Evolutionary conservation across 2,329 filamentous ascomycete species (phyloP).

Genomic region (Colletotrichum lentis): DNA sequence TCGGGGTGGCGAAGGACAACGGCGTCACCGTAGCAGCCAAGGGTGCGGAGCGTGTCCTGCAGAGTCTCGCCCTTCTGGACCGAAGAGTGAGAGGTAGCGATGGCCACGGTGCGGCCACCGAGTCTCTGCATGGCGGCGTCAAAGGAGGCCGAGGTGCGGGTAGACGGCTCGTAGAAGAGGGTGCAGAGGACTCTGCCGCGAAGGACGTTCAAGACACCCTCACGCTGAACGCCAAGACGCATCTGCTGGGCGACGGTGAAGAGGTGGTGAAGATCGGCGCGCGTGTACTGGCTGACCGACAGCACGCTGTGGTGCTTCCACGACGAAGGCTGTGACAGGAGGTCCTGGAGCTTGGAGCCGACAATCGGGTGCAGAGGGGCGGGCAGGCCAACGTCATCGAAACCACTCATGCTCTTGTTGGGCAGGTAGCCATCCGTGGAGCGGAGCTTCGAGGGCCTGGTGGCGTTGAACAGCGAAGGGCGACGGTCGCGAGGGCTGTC

Average conservation of each 20-base stretch:
- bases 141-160: slow-evolving; percentile 92
- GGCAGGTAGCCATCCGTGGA: slow-evolving; percentile 35
- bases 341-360: slow-evolving; percentile 71
- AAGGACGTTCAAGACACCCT: slow-evolving; percentile 87
- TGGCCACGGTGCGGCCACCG: slow-evolving; percentile 83
- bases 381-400: slow-evolving; percentile 58
- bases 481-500: slow-evolving; percentile 50
- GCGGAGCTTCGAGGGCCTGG: slow-evolving; percentile 46
- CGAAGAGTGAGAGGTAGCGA: slow-evolving; percentile 84
- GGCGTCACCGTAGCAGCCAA: slow-evolving; percentile 93
- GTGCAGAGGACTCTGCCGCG: slow-evolving; percentile 87
- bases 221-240: slow-evolving; percentile 91
- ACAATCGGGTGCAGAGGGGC: slow-evolving; percentile 60
- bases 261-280: slow-evolving; percentile 87
- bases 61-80: slow-evolving; percentile 94
- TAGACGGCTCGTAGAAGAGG: slow-evolving; percentile 98
- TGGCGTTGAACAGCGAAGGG: slow-evolving; percentile 44
- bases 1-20: slow-evolving; percentile 95
- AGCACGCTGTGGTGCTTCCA: slow-evolving; percentile 92
- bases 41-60: slow-evolving; percentile 90
- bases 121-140: slow-evolving; percentile 98
- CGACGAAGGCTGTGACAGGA: slow-evolving; percentile 77
- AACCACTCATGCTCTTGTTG: slow-evolving; percentile 22
- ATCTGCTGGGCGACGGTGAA: slow-evolving; percentile 99
- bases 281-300: slow-evolving; percentile 89